These are phyloP conservation scores for Grammothele lineata DNA, from an alignment of 768 basidiomycete genomes.

Conservation along the genomic window DNA sequence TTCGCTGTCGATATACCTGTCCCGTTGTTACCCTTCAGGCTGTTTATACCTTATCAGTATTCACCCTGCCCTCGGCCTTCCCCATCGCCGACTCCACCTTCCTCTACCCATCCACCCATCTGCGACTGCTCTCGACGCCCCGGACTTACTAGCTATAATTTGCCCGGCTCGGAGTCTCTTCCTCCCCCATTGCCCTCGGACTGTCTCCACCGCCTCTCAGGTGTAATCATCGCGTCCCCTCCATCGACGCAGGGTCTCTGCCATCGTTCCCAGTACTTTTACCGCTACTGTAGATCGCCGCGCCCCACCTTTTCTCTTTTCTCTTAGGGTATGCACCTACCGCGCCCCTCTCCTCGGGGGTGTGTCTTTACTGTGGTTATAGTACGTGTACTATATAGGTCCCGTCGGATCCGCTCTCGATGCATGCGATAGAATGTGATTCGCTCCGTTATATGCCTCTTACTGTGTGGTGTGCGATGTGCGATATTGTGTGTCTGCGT, in stretches of 20 bases:
- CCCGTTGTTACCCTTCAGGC: conserved; percentile 12
- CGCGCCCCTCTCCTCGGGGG: no score
- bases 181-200: not conserved
- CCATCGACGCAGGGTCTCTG: no score
- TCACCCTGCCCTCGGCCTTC: not conserved
- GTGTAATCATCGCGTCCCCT: not conserved
- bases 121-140: conserved; percentile 1
- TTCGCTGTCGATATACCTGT: conserved; percentile 15
- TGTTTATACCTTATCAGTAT: conserved; percentile 10
- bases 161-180: conserved; percentile 3
- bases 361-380: no score
- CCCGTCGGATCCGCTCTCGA: no score
- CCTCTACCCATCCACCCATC: not conserved
- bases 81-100: not conserved
- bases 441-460: no score
- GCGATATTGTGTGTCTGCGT: no score
- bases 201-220: not conserved
- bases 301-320: no score
- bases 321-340: no score
- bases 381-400: no score
- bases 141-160: conserved; percentile 13
- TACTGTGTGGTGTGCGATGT: no score
- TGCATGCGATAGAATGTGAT: no score
- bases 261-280: not conserved
- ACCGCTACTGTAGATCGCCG: not conserved